Evolutionary conservation across 352 stramenopile species (phyloP), one percentile per base, ranked within the genome.

Genomic region (Paralagenidium karlingii): DNA sequence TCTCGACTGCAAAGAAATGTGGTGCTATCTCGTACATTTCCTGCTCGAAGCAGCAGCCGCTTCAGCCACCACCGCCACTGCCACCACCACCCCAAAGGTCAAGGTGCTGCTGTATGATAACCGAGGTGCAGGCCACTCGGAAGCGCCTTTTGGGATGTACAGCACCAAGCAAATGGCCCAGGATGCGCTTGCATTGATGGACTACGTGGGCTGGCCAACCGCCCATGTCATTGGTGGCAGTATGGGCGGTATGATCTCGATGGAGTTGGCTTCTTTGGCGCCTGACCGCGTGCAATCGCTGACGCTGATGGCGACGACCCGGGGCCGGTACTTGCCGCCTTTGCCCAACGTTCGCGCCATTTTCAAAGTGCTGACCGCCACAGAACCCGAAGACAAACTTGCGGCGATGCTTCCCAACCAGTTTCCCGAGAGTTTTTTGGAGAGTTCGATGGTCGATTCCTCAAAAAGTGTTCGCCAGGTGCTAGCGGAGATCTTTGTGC

Each of bases 181-280:
- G 21, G 70, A 84, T 24, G 54, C 63, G 15, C 32, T 84, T 11
- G 64, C 56, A 13, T 50, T 84, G 8, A 45, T 80, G 48, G 58
- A 80, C 25, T 44, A 49, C 28, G 38, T 84, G 12, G 45, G 50
- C 2, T 84, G 70, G 70, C 19, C 60, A 9, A 46, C 49, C 10
- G 66, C 67, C 9, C 66, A 82, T 30, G 31, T 66, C 34, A 58
- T 59, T 1, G 70, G 70, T 29, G 59, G 28, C 26, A 81, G 66
- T 29, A 78, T 84, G 67, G 71, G 71, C 13, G 68, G 71, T 5
- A 85, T 85, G 71, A 82, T 85, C 42, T 49, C 66, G 6, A 55
- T 76, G 15, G 68, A 85, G 41, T 47, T 85, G 4, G 63, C 63
- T 1, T 43, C 59, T 1, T 34, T 41, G 10, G 60, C 66, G 6